Base-by-base conservation (phyloP, 306 rosid genomes). In the Prunus persica region DNA sequence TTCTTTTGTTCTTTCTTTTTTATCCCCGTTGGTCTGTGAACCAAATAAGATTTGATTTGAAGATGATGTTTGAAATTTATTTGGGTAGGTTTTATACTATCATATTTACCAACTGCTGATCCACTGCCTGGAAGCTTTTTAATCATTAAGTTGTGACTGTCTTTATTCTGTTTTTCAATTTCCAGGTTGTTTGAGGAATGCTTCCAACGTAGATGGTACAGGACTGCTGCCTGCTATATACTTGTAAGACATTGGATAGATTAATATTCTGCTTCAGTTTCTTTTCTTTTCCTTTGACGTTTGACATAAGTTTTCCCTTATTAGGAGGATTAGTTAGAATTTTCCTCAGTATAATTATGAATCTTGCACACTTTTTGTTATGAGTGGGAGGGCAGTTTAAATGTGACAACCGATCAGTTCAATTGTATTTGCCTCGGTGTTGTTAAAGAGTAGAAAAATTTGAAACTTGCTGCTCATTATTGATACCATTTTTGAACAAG, bases 161-260 rank as follows among this genome's bases (percentile, higher is more conserved):
- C 12, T 58, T 22, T 5, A 67, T 73, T 4, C 30, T 11, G 60
- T 11, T 19, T 65, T 51, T 16, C 68, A 65, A 56, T 67, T 79
- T 81, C 65, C 84, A 95, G 99, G 88, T 83, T 95, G 87, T 95
- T 95, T 78, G 99, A 95, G 89, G 99, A 95, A 83, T 95, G 99
- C 88, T 92, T 95, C 87, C 97, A 95, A 80, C 91, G 90, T 54
- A 92, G 99, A 88, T 95, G 99, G 97, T 95, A 89, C 74, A 91
- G 97, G 30, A 92, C 99, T 78, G 99, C 92, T 68, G 99, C 99
- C 76, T 92, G 99, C 79, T 95, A 90, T 84, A 95, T 95, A 86
- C 97, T 95, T 50, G 97, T 92, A 89, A 95, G 77, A 52, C 56
- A 60, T 64, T 69, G 69, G 73, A 51, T 67, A 7, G 54, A 62